phyloP scores from a whole-genome alignment of 2,329 filamentous ascomycete genomes.

The Didymella pinodella region DNA sequence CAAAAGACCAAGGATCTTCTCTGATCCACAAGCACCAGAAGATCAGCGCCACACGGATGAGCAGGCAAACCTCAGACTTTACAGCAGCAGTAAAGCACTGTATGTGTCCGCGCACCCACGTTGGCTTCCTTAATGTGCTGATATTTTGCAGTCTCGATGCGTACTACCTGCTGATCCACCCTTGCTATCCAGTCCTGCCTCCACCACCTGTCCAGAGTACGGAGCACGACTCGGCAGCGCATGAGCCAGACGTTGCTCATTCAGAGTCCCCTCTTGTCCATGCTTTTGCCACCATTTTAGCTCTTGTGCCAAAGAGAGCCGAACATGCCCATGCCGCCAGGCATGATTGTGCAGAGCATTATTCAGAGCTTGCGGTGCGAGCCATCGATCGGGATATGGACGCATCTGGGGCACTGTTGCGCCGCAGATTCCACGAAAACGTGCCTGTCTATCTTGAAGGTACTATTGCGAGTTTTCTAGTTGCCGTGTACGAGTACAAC shows the following conservation, averaged over 20 bases:
- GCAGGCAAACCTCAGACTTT: not conserved
- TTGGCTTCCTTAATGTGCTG: not conserved
- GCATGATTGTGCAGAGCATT: conserved; percentile 3
- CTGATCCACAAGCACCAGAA: not conserved
- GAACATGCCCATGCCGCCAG: not conserved
- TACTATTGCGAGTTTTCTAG: conserved; percentile 7
- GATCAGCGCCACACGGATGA: not conserved
- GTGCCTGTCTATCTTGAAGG: conserved; percentile 13
- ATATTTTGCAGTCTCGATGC: conserved; percentile 5
- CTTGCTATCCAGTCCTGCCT: conserved; percentile 13
- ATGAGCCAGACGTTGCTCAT: not conserved
- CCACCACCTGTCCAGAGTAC: not conserved
- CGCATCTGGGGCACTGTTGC: not conserved
- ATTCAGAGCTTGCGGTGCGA: not conserved
- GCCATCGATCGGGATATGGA: conserved; percentile 15
- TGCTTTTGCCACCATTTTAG: conserved; percentile 7
- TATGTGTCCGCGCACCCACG: not conserved
- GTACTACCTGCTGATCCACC: conserved; percentile 15
- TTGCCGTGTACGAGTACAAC: conserved; percentile 15
- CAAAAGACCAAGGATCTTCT: not conserved
- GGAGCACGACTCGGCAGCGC: not conserved
- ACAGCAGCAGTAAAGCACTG: conserved; percentile 1
- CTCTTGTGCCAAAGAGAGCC: not conserved
- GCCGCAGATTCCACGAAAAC: conserved; percentile 1
- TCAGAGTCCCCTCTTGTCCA: conserved; percentile 9